Evolutionary conservation across 208 protist species (phyloP).

Genomic region (Acanthamoeba lugdunensis): DNA sequence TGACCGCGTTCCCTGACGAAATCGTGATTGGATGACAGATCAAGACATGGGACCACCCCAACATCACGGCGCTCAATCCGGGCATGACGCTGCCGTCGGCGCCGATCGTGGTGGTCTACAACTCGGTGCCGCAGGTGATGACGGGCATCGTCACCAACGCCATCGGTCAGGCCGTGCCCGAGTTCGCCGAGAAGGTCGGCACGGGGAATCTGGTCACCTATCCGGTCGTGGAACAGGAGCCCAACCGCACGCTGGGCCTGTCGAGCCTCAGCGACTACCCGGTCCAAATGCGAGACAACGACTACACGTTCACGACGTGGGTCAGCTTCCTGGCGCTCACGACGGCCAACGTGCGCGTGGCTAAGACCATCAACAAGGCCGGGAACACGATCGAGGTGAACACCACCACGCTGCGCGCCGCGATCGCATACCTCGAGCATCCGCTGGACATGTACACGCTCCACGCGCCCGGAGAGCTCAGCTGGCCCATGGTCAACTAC

Average conservation of each 20-base stretch:
- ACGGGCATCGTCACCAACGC: background rate
- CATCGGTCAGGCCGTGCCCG: background rate
- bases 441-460: background rate
- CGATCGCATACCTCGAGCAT: too few relatives aligned
- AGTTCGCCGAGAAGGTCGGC: background rate
- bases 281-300: background rate
- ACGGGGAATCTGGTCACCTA: background rate
- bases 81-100: background rate
- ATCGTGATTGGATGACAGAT: background rate
- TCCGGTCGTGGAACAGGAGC: background rate
- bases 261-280: background rate
- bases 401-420: too few relatives aligned
- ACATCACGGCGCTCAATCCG: background rate
- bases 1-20: too few relatives aligned
- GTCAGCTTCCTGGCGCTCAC: background rate
- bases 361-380: background rate
- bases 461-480: background rate
- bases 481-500: background rate
- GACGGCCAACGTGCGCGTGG: background rate
- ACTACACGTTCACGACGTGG: background rate
- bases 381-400: too few relatives aligned
- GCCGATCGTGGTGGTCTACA: constrained; percentile 1
- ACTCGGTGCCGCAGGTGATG: background rate
- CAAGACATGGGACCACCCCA: background rate
- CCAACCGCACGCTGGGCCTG: background rate